Evolutionary conservation across 129 eudicot species (phyloP).

Genomic region (Flaveria sonorensis): DNA sequence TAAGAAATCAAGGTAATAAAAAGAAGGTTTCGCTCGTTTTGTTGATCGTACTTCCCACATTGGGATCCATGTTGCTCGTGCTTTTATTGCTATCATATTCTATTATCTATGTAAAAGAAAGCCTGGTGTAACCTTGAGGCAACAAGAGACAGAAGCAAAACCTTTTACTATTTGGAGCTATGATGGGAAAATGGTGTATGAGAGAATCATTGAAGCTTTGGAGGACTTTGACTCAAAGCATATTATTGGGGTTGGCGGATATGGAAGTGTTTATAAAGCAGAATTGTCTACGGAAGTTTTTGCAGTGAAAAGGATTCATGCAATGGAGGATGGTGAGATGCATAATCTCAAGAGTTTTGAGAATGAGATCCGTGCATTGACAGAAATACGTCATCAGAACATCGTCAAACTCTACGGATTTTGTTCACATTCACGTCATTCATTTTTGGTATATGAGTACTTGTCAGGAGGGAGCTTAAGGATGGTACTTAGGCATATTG

Average conservation of each 20-base stretch:
- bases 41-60: background rate
- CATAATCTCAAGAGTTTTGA: conserved; percentile 6
- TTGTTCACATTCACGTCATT: conserved; percentile 1
- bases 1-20: background rate
- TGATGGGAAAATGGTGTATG: background rate
- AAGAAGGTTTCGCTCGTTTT: background rate
- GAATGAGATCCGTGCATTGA: background rate
- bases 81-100: background rate
- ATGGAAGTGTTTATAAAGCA: too few relatives aligned
- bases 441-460: background rate
- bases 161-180: conserved; percentile 12
- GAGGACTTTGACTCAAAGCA: too few relatives aligned
- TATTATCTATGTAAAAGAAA: conserved; percentile 14
- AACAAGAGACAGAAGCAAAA: background rate
- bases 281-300: too few relatives aligned
- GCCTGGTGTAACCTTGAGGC: background rate
- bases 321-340: background rate
- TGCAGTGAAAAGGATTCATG: too few relatives aligned
- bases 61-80: conserved; percentile 13
- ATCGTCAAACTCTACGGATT: background rate
- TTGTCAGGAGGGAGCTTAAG: background rate
- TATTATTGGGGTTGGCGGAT: too few relatives aligned
- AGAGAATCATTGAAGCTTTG: background rate
- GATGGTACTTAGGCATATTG: background rate
- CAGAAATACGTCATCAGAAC: background rate